A percentile compares a stretch with the other conserved stretches of the same genome.
phyloP scores from a whole-genome alignment of 2,329 filamentous ascomycete genomes.

The Ophiocordyceps robertsii region DNA sequence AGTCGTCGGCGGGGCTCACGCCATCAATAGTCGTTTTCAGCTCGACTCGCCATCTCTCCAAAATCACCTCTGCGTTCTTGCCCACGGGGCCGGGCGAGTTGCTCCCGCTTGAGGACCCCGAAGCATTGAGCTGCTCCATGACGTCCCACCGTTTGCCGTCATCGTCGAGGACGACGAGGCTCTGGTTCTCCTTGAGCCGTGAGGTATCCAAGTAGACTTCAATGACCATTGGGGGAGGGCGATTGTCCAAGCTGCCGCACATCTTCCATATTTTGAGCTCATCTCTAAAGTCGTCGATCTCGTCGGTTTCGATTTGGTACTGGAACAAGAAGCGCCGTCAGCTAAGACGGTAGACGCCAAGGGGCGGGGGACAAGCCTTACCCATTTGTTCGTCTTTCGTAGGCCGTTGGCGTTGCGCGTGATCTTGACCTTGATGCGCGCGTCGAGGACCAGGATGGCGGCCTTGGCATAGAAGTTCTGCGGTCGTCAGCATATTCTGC shows the following conservation, averaged over 20 bases:
- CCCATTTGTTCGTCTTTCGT: conserved; percentile 73
- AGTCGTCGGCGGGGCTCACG: conserved; percentile 42
- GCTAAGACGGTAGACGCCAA: neutral
- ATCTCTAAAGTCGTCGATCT: conserved; percentile 76
- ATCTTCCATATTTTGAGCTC: conserved; percentile 72
- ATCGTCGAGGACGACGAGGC: conserved; percentile 76
- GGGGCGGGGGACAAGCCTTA: conserved; percentile 28
- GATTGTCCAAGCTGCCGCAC: conserved; percentile 62
- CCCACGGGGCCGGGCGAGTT: conserved; percentile 24
- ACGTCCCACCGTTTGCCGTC: conserved; percentile 90
- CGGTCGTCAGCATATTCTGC: neutral
- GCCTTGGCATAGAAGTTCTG: conserved; percentile 90
- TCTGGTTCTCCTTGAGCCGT: conserved; percentile 69
- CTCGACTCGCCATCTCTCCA: conserved; percentile 86
- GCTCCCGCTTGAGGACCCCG: conserved; percentile 37
- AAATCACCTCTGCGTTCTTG: conserved; percentile 57
- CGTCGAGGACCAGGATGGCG: conserved; percentile 69
- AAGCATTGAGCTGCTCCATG: conserved; percentile 61
- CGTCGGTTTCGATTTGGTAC: conserved; percentile 93
- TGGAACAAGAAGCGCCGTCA: conserved; percentile 22
- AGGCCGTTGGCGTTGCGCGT: conserved; percentile 24
- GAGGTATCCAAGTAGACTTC: conserved; percentile 81
- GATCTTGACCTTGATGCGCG: conserved; percentile 57
- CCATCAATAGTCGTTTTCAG: conserved; percentile 37
- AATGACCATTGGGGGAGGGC: conserved; percentile 73